A percentile compares a stretch with the other conserved stretches of the same genome.
These are phyloP conservation scores for Solanum neorickii DNA, from an alignment of 257 asterid species.

Conservation along the genomic window DNA sequence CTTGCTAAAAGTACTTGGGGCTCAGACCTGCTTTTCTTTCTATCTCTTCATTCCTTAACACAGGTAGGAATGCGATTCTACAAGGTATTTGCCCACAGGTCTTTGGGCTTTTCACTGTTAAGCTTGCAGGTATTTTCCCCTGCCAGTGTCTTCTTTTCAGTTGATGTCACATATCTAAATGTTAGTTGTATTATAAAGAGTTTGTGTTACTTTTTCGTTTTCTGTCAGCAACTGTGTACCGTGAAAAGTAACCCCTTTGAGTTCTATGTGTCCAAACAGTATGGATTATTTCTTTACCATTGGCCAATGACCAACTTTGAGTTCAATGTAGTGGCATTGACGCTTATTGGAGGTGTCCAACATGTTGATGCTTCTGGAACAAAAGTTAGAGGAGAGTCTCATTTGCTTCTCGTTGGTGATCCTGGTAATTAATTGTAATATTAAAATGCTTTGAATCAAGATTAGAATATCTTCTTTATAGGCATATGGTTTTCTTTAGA, in stretches of 20 bases:
- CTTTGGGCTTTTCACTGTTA: constrained; percentile 95
- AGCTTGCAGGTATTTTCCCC: constrained; percentile 72
- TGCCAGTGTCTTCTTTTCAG: background rate
- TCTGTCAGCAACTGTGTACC: background rate
- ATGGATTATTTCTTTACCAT: background rate
- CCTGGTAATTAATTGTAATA: constrained; percentile 51
- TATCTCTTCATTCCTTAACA: background rate
- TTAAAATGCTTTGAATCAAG: background rate
- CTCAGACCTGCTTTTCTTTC: background rate
- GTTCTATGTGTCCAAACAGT: background rate
- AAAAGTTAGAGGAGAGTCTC: constrained; percentile 96
- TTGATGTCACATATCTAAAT: background rate
- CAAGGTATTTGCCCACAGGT: constrained; percentile 90
- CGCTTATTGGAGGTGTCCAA: constrained; percentile 94
- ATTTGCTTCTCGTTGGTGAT: constrained; percentile 97
- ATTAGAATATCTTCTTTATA: background rate
- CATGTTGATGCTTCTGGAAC: constrained; percentile 94
- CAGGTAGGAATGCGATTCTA: constrained; percentile 93
- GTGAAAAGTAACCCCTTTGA: background rate
- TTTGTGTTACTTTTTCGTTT: background rate
- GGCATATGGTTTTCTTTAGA: background rate
- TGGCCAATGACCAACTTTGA: background rate
- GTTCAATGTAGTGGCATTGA: constrained; percentile 58
- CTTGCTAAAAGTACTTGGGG: background rate
- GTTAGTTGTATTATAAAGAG: background rate